These are phyloP conservation scores for Bassia scoparia DNA, from an alignment of 148 eudicot genomes.

Conservation along the genomic window DNA sequence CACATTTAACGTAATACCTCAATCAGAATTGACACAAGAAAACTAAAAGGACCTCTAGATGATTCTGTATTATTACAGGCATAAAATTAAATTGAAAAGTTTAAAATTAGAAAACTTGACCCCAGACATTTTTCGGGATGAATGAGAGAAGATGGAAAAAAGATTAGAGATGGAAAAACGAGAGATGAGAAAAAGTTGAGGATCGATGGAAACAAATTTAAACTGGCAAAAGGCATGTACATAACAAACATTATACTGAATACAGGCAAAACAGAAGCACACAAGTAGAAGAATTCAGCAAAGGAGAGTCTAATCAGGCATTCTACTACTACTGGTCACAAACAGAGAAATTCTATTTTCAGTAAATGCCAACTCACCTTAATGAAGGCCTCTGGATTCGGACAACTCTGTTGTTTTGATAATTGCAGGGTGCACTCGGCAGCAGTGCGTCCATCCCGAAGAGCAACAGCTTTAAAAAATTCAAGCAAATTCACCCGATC, in stretches of 20 bases:
- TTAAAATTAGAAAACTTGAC: neutral
- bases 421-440: slow-evolving; percentile 36
- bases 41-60: neutral
- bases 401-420: slow-evolving; percentile 40
- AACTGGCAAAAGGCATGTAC: neutral
- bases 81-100: neutral
- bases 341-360: neutral
- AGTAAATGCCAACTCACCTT: slow-evolving; percentile 17
- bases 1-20: neutral
- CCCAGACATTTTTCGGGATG: too few relatives aligned
- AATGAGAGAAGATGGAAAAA: too few relatives aligned
- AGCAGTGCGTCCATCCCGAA: slow-evolving; percentile 39
- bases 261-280: neutral
- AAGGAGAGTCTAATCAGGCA: neutral
- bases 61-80: neutral
- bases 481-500: slow-evolving; percentile 34
- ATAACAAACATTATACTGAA: neutral
- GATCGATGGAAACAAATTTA: neutral
- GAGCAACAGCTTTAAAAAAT: slow-evolving; percentile 39
- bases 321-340: neutral
- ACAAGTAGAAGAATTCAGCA: neutral
- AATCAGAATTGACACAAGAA: neutral
- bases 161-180: neutral
- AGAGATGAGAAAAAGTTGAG: neutral
- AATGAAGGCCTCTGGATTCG: slow-evolving; percentile 36